Base-by-base conservation (phyloP, 2,329 filamentous ascomycete species). In the Colletotrichum tamarilloi region DNA sequence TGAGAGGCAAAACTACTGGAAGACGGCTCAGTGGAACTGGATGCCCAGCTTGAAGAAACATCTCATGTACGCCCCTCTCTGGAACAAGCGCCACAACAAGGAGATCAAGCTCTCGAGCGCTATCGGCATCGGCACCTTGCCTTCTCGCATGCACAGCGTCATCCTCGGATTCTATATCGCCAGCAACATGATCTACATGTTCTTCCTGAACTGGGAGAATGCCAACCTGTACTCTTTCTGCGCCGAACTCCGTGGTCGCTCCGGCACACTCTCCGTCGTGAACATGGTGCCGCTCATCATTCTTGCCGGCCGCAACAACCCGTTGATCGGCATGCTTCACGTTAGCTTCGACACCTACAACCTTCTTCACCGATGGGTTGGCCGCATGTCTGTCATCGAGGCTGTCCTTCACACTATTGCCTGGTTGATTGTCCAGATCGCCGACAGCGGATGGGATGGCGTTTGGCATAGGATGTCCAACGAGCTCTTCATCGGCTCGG, bases 291-390 rank as follows among this genome's bases (percentile, higher is more conserved):
- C 97, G 5, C 91, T 98, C 35, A 89, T 98, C 78, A 90, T 98
- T 76, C 90, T 98, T 70, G 95, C 95, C 14, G 92, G 95, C 46
- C 93, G 97, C 80, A 98, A 98, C 86, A 99, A 98, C 84, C 94
- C 95, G 9, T 87, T 98, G 62, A 98, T 98, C 79, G 82, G 87
- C 4, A 82, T 97, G 42, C 88, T 98, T 70, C 91, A 93, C 77
- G 93, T 98, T 81, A 96, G 94, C 82, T 99, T 98, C 84, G 97
- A 98, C 82, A 97, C 95, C 0, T 98, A 97, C 88, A 98, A 98
- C 81, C 91, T 86, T 9, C 78, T 86, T n/a, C 84, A 86, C 74
- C 83, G 94, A 76, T 97, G 94, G 94, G 89, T 94, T 75, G 94
- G 94, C 52, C 90, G 94, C 42, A 90, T 96, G 58, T 89, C 93